A percentile compares a stretch with the other conserved stretches of the same genome.
Evolutionary conservation across 1,139 yeast species (phyloP).

Genomic region (Magnusiomyces ingens): DNA sequence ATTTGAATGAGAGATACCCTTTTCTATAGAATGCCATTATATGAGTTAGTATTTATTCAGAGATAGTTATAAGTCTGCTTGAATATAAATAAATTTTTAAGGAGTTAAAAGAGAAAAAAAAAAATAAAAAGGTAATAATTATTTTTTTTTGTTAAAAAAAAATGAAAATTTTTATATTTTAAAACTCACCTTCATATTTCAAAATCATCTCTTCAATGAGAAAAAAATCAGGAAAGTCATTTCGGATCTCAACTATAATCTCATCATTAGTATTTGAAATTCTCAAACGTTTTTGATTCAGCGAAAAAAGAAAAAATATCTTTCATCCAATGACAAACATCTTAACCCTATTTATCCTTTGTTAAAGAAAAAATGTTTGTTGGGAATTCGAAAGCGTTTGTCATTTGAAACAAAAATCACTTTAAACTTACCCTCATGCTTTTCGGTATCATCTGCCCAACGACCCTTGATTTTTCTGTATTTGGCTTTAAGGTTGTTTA

Average conservation of each 20-base stretch:
- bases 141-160: not conserved
- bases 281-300: not conserved
- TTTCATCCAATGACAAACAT: not conserved
- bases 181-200: slow-evolving; percentile 1
- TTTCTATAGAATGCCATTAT: too few relatives aligned
- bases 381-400: not conserved
- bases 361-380: not conserved
- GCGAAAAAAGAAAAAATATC: not conserved
- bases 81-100: too few relatives aligned
- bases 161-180: not conserved
- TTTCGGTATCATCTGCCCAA: not conserved
- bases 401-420: not conserved
- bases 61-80: too few relatives aligned
- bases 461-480: slow-evolving; percentile 10
- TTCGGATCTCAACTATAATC: slow-evolving; percentile 3
- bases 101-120: not conserved
- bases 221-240: slow-evolving; percentile 11
- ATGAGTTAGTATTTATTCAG: too few relatives aligned
- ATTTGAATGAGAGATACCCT: too few relatives aligned
- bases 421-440: not conserved
- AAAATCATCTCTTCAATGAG: slow-evolving; percentile 7
- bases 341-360: not conserved
- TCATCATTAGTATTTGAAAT: not conserved
- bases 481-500: slow-evolving; percentile 13
- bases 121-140: not conserved